Evolutionary conservation across 2,329 filamentous ascomycete genomes (phyloP).

Genomic region (Thielaviopsis populi): DNA sequence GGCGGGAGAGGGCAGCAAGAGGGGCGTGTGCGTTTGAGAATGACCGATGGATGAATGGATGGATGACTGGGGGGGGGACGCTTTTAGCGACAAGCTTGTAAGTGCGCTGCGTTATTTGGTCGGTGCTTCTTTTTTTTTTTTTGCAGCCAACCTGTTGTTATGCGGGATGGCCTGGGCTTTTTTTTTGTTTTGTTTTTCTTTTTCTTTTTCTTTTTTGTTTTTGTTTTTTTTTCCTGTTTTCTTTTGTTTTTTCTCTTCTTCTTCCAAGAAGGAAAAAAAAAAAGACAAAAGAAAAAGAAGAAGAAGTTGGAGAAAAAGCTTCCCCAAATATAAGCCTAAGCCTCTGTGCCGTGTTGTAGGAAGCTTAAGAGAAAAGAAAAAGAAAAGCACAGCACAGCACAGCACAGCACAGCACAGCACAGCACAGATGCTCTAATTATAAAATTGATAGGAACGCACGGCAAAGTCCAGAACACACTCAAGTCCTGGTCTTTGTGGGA

Average conservation of each 20-base stretch:
- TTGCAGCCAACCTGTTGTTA: background rate
- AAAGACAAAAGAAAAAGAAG: too few species aligned
- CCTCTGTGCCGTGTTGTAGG: background rate
- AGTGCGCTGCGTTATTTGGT: background rate
- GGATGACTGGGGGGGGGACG: background rate
- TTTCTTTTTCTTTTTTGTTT: background rate
- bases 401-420: background rate
- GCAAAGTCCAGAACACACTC: background rate
- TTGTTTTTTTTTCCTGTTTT: background rate
- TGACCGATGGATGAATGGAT: background rate
- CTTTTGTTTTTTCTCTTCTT: background rate
- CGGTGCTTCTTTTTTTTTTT: background rate
- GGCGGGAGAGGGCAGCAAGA: background rate
- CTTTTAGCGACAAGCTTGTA: slow-evolving; percentile 6
- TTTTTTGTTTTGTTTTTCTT: background rate
- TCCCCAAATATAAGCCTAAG: background rate
- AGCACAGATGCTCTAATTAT: background rate
- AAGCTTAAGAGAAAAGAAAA: background rate
- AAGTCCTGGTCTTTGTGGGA: background rate
- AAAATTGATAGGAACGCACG: too few species aligned
- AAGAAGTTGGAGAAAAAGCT: too few species aligned
- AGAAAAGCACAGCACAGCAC: background rate
- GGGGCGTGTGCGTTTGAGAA: background rate
- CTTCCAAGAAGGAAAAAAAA: background rate
- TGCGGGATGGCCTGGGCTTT: background rate